Percentiles rank a stretch among this genome's conserved stretches.
These are phyloP conservation scores for Aspergillaceae sp. DNA, from an alignment of 2,329 filamentous ascomycete genomes.

Conservation along the genomic window DNA sequence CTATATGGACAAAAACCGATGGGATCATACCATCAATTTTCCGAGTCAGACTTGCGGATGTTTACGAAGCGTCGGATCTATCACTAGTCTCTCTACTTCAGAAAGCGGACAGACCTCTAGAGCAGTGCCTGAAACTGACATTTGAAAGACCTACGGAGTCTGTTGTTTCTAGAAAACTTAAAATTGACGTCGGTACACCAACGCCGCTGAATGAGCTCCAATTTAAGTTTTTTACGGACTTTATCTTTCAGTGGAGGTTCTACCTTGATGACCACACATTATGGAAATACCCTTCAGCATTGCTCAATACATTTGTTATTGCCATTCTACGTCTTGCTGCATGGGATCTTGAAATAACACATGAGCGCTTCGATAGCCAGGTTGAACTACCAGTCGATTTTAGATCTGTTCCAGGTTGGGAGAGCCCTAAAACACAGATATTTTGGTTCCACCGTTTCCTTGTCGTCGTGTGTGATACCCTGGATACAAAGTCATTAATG, in stretches of 20 bases:
- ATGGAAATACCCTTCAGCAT: slow-evolving; percentile 11
- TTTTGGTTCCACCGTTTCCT: slow-evolving; percentile 15
- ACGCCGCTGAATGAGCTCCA: slow-evolving; percentile 20
- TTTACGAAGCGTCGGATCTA: background rate
- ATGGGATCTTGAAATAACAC: slow-evolving; percentile 15
- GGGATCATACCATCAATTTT: background rate
- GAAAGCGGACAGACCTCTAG: background rate
- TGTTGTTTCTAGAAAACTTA: slow-evolving; percentile 4
- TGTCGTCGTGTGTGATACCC: slow-evolving; percentile 5
- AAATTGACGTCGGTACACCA: slow-evolving; percentile 11
- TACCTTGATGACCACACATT: slow-evolving; percentile 17
- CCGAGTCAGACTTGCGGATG: slow-evolving; percentile 1
- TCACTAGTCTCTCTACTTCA: background rate
- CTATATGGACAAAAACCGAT: background rate
- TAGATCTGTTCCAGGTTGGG: slow-evolving; percentile 2
- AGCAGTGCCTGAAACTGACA: background rate
- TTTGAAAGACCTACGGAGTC: slow-evolving; percentile 1
- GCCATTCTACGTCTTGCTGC: slow-evolving; percentile 15
- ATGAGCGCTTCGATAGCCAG: slow-evolving; percentile 4
- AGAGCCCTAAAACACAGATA: background rate
- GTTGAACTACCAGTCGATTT: slow-evolving; percentile 9
- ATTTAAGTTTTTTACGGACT: slow-evolving; percentile 15
- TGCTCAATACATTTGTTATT: slow-evolving; percentile 11
- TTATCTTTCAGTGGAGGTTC: slow-evolving; percentile 16
- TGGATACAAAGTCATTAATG: background rate